These are phyloP conservation scores for Saccharomycopsis fibuligera DNA, from an alignment of 805 yeast genomes.

Conservation along the genomic window DNA sequence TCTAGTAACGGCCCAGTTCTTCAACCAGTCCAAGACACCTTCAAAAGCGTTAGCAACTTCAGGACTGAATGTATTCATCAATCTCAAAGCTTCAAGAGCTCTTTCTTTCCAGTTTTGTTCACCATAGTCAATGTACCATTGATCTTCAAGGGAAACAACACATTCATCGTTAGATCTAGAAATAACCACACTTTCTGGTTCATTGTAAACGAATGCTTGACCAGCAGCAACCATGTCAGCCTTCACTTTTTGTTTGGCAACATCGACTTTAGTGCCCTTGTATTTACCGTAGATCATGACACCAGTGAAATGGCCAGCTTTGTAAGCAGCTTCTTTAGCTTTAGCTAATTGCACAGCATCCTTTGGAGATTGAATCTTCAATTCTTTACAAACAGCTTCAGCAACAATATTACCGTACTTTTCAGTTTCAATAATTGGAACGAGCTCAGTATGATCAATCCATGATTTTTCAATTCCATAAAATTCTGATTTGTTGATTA, in stretches of 20 bases:
- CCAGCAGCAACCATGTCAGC: slow-evolving; percentile 72
- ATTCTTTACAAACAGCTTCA: slow-evolving; percentile 70
- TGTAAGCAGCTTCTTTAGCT: slow-evolving; percentile 93
- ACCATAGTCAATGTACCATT: slow-evolving; percentile 97
- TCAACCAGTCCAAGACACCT: slow-evolving; percentile 91
- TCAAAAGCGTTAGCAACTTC: slow-evolving; percentile 91
- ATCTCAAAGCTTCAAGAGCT: slow-evolving; percentile 71
- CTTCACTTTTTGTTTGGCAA: slow-evolving; percentile 81
- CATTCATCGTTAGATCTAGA: slow-evolving; percentile 97
- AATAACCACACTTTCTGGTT: slow-evolving; percentile 84
- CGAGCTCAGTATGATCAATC: slow-evolving; percentile 74
- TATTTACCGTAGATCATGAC: slow-evolving; percentile 72
- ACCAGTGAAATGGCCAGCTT: slow-evolving; percentile 95
- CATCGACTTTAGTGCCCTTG: slow-evolving; percentile 84
- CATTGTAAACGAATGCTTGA: slow-evolving; percentile 83
- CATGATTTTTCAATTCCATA: slow-evolving; percentile 30
- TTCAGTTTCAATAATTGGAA: slow-evolving; percentile 72
- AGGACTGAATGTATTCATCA: slow-evolving; percentile 70
- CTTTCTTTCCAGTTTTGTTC: slow-evolving; percentile 81
- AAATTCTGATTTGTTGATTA: slow-evolving; percentile 18
- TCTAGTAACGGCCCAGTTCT: slow-evolving; percentile 97
- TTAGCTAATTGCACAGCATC: slow-evolving; percentile 78
- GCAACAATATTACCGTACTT: slow-evolving; percentile 89
- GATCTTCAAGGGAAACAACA: slow-evolving; percentile 95
- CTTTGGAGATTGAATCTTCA: slow-evolving; percentile 92